Conservation (phyloP, 2,329 filamentous ascomycete genomes). For the Coleophoma cylindrospora region DNA sequence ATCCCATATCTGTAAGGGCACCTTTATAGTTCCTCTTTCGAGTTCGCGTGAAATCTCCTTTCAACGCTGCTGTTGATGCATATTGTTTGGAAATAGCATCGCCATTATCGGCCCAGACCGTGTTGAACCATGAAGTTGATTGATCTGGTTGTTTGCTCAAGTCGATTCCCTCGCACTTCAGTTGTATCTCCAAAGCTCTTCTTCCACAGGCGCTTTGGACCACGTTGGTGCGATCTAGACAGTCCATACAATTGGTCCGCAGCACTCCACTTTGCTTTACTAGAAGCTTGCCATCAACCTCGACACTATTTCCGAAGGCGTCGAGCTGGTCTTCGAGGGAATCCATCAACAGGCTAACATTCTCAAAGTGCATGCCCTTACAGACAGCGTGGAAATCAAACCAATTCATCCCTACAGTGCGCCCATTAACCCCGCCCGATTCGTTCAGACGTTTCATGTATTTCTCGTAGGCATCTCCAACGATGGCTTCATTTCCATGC, state of each 20-base stretch:
- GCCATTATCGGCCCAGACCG: constrained; percentile 94
- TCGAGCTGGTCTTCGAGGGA: constrained; percentile 64
- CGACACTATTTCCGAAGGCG: constrained; percentile 65
- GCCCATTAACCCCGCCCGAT: constrained; percentile 41
- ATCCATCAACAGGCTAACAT: constrained; percentile 75
- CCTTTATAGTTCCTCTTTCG: constrained; percentile 86
- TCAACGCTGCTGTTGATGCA: constrained; percentile 89
- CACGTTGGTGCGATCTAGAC: constrained; percentile 91
- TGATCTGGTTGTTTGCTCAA: constrained; percentile 73
- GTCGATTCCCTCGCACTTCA: constrained; percentile 70
- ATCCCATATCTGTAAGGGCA: constrained; percentile 82
- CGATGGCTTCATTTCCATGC: constrained; percentile 71
- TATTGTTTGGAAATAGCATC: constrained; percentile 96
- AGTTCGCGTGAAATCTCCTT: constrained; percentile 93
- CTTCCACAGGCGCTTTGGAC: constrained; percentile 89
- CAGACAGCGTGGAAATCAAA: constrained; percentile 95
- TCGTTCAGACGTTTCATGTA: constrained; percentile 64
- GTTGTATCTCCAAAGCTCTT: constrained; percentile 73
- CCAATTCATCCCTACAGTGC: constrained; percentile 74
- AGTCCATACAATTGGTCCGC: constrained; percentile 99
- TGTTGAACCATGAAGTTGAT: constrained; percentile 90
- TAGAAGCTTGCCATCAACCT: constrained; percentile 36
- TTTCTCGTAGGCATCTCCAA: constrained; percentile 74
- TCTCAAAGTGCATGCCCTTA: constrained; percentile 96
- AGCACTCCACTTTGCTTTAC: constrained; percentile 67